Percentiles rank a stretch among this genome's conserved stretches.
Conservation (phyloP, 2,329 filamentous ascomycete species). For the Curvularia eragrostidis region DNA sequence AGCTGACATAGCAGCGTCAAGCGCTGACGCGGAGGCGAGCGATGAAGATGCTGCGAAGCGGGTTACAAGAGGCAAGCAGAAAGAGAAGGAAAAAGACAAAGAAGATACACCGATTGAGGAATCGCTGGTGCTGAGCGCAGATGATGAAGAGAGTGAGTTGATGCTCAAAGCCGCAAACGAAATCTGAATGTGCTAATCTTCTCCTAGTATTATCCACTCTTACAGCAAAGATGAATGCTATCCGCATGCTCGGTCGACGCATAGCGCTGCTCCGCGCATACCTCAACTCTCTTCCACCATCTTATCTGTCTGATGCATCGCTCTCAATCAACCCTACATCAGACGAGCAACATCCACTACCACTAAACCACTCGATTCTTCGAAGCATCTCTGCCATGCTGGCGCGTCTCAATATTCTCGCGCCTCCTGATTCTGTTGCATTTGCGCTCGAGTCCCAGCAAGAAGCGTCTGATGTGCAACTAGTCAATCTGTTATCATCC, state of each 20-base stretch:
- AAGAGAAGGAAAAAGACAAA: slow-evolving; percentile 57
- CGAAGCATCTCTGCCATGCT: slow-evolving; percentile 88
- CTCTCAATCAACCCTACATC: slow-evolving; percentile 43
- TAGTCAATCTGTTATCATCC: slow-evolving; percentile 76
- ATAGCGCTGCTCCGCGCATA: slow-evolving; percentile 68
- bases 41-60: slow-evolving; percentile 56
- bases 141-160: slow-evolving; percentile 68
- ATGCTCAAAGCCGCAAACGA: background rate
- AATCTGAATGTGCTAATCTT: slow-evolving; percentile 15
- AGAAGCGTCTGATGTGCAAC: slow-evolving; percentile 82
- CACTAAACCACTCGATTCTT: slow-evolving; percentile 72
- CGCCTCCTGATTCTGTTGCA: slow-evolving; percentile 69
- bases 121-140: slow-evolving; percentile 56
- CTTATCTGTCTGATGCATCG: slow-evolving; percentile 62
- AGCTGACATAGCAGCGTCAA: slow-evolving; percentile 26
- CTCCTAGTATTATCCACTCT: slow-evolving; percentile 67
- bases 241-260: slow-evolving; percentile 82
- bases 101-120: slow-evolving; percentile 46
- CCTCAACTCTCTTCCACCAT: slow-evolving; percentile 73
- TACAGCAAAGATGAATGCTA: slow-evolving; percentile 87
- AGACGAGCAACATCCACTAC: slow-evolving; percentile 35
- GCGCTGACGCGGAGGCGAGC: slow-evolving; percentile 32
- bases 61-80: slow-evolving; percentile 59
- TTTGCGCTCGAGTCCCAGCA: slow-evolving; percentile 75
- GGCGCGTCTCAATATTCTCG: slow-evolving; percentile 80